Conservation (phyloP, 768 basidiomycete genomes). For the Amanita pseudoporphyria region DNA sequence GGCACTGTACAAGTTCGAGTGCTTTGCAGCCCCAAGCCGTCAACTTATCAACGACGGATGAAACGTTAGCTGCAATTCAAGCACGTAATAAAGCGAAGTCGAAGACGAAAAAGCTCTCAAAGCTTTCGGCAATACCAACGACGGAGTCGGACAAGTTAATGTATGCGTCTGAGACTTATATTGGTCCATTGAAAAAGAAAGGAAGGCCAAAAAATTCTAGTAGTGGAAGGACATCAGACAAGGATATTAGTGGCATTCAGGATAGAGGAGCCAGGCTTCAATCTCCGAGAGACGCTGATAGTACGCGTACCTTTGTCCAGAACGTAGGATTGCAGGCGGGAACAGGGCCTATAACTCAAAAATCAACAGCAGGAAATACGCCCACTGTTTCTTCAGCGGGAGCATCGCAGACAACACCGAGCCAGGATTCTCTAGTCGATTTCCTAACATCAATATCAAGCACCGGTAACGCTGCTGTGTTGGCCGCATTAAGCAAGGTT, state of each 20-base stretch:
- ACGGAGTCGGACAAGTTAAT: slow-evolving; percentile 35
- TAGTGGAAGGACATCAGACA: not conserved
- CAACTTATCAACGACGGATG: slow-evolving; percentile 10
- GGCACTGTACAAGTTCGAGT: not conserved
- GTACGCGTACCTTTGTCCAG: not conserved
- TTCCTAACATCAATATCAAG: slow-evolving; percentile 22
- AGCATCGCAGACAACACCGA: not conserved
- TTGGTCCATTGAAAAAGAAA: slow-evolving; percentile 38
- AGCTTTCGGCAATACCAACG: slow-evolving; percentile 21
- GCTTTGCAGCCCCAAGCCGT: not conserved
- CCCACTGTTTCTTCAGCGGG: not conserved
- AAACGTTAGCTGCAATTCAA: not conserved
- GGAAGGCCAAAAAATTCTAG: slow-evolving; percentile 21
- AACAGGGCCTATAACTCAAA: not conserved
- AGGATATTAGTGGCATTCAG: not conserved
- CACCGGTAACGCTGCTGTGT: slow-evolving; percentile 20
- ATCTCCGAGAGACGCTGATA: not conserved
- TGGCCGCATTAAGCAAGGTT: slow-evolving; percentile 24
- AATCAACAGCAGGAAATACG: not conserved
- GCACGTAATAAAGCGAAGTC: slow-evolving; percentile 12
- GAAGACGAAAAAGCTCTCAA: slow-evolving; percentile 19
- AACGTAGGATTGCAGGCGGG: not conserved
- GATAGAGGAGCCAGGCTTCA: not conserved
- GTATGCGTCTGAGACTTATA: slow-evolving; percentile 30
- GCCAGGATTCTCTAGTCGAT: slow-evolving; percentile 15